Conservation (phyloP, 768 basidiomycete species). For the Tricholoma hemisulphureum region DNA sequence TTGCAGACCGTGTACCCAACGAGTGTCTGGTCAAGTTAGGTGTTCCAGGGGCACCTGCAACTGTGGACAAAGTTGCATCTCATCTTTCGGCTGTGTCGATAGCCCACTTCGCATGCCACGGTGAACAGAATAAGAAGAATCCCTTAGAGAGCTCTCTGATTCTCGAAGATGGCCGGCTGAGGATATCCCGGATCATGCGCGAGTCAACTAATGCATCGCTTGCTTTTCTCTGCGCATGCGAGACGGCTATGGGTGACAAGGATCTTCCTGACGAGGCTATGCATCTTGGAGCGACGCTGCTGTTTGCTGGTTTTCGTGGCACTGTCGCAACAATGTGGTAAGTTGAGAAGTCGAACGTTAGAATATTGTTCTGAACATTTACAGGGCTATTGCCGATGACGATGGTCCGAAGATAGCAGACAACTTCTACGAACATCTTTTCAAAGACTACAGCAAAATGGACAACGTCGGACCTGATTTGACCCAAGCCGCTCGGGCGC, state of each 20-base stretch:
- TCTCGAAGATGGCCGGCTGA: neutral
- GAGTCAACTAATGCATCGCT: constrained; percentile 19
- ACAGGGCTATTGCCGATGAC: neutral
- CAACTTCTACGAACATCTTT: neutral
- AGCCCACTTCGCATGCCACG: constrained; percentile 34
- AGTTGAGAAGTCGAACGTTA: constrained; percentile 12
- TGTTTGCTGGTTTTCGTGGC: constrained; percentile 18
- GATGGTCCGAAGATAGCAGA: constrained; percentile 2
- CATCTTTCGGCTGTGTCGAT: neutral
- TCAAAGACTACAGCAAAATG: neutral
- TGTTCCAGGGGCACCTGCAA: neutral
- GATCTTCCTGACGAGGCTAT: constrained; percentile 20
- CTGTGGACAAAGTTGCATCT: neutral
- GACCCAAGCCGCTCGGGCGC: neutral
- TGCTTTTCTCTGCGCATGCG: constrained; percentile 40
- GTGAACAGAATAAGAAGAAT: constrained; percentile 18
- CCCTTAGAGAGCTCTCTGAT: neutral
- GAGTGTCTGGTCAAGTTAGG: neutral
- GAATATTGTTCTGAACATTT: neutral
- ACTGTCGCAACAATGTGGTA: constrained; percentile 41
- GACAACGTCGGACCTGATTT: neutral
- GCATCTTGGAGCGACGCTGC: constrained; percentile 37
- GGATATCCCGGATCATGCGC: constrained; percentile 15
- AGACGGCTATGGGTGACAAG: constrained; percentile 33
- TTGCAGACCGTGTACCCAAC: neutral